These are phyloP conservation scores for Mallotus nudiflorus DNA, from an alignment of 345 rosid species.

Conservation along the genomic window DNA sequence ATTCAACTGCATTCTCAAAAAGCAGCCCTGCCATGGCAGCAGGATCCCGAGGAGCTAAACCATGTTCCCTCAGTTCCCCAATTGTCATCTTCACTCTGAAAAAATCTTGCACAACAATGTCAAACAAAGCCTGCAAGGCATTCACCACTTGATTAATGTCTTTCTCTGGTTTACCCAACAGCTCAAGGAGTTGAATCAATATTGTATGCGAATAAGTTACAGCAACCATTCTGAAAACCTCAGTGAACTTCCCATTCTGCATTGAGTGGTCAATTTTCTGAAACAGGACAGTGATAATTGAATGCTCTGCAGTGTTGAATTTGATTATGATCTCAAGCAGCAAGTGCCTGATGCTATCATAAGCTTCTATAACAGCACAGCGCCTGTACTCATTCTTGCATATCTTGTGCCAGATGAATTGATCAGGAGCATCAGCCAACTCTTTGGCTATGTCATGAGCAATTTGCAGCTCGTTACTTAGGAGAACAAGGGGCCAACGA, in stretches of 20 bases:
- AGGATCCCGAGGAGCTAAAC: slow-evolving; percentile 75
- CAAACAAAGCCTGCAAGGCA: slow-evolving; percentile 83
- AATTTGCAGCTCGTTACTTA: slow-evolving; percentile 91
- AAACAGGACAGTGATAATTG: slow-evolving; percentile 66
- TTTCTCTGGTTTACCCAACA: slow-evolving; percentile 50
- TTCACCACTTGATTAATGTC: slow-evolving; percentile 74
- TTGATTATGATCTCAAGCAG: slow-evolving; percentile 67
- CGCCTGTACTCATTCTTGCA: too few relatives aligned
- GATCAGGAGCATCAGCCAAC: slow-evolving; percentile 89
- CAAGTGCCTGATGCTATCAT: slow-evolving; percentile 76
- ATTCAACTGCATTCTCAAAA: slow-evolving; percentile 72
- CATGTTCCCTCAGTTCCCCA: slow-evolving; percentile 64
- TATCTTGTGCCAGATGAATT: slow-evolving; percentile 95
- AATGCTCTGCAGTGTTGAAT: slow-evolving; percentile 77
- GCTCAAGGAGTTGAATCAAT: slow-evolving; percentile 68
- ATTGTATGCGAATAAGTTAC: slow-evolving; percentile 67
- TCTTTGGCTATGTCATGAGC: slow-evolving; percentile 93
- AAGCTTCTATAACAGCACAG: slow-evolving; percentile 87
- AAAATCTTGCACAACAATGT: slow-evolving; percentile 77
- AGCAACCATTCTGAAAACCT: slow-evolving; percentile 65
- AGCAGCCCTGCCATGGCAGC: slow-evolving; percentile 67
- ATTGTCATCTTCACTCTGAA: slow-evolving; percentile 59
- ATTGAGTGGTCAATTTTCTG: slow-evolving; percentile 74
- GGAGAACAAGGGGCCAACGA: slow-evolving; percentile 93
- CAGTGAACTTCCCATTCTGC: slow-evolving; percentile 70